phyloP scores from a whole-genome alignment of 225 moss, liverwort and hornwort genomes.

The Marchantia polymorpha region DNA sequence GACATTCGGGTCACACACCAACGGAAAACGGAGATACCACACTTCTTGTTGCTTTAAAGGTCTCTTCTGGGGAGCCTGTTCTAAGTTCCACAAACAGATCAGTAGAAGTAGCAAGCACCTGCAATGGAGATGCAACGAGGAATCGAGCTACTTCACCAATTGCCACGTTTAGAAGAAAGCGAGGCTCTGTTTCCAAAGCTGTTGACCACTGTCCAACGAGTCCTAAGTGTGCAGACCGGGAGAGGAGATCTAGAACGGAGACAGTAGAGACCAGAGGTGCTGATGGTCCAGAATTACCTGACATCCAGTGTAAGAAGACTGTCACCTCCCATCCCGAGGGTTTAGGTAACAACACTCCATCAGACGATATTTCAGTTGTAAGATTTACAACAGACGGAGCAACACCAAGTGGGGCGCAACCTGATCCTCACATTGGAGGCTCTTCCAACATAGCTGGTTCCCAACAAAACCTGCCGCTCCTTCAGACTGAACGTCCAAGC shows the following conservation, averaged over 20 bases:
- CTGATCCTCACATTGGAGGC: slow-evolving; percentile 15
- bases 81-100: slow-evolving; percentile 12
- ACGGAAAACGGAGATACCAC: slow-evolving; percentile 10
- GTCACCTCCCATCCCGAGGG: neutral
- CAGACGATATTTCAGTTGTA: slow-evolving; percentile 11
- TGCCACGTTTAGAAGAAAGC: slow-evolving; percentile 14
- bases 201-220: slow-evolving; percentile 5
- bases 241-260: slow-evolving; percentile 10
- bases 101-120: slow-evolving; percentile 13
- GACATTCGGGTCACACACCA: neutral
- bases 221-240: slow-evolving; percentile 11
- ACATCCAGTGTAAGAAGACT: slow-evolving; percentile 22
- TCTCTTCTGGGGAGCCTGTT: slow-evolving; percentile 15
- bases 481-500: neutral
- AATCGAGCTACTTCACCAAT: slow-evolving; percentile 9
- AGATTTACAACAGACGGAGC: slow-evolving; percentile 18
- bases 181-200: slow-evolving; percentile 15
- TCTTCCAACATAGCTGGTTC: neutral
- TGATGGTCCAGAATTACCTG: slow-evolving; percentile 14
- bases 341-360: neutral
- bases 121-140: slow-evolving; percentile 21
- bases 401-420: slow-evolving; percentile 9
- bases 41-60: slow-evolving; percentile 9
- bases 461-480: slow-evolving; percentile 1
- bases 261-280: slow-evolving; percentile 14